A percentile compares a stretch with the other conserved stretches of the same genome.
phyloP scores from a whole-genome alignment of 2,329 filamentous ascomycete genomes.

The Paradendryphiella salina region DNA sequence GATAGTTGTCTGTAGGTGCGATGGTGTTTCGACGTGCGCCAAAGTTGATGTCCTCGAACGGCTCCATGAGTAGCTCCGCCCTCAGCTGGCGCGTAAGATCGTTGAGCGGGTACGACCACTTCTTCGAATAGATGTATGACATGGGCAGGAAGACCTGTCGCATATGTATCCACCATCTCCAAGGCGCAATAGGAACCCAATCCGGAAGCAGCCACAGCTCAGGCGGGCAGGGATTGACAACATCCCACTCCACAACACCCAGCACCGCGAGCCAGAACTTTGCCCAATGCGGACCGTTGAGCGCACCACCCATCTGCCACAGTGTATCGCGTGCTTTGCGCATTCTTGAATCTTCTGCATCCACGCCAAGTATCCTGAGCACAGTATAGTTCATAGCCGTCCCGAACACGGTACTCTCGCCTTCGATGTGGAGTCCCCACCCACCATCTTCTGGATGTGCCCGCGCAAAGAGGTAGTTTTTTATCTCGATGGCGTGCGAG shows the following conservation, averaged over 20 bases:
- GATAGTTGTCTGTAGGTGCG: slow-evolving; percentile 79
- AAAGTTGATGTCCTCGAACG: slow-evolving; percentile 79
- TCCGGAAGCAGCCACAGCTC: slow-evolving; percentile 93
- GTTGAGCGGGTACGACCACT: slow-evolving; percentile 76
- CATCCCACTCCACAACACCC: slow-evolving; percentile 83
- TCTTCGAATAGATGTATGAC: slow-evolving; percentile 84
- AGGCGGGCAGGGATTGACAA: slow-evolving; percentile 90
- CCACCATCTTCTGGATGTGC: slow-evolving; percentile 88
- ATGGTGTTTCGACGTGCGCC: slow-evolving; percentile 79
- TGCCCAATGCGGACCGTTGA: slow-evolving; percentile 88
- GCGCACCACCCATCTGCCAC: slow-evolving; percentile 82
- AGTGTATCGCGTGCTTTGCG: slow-evolving; percentile 79
- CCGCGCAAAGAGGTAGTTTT: slow-evolving; percentile 85
- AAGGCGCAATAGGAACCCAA: slow-evolving; percentile 86
- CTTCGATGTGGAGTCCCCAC: slow-evolving; percentile 96
- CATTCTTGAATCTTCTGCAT: slow-evolving; percentile 81
- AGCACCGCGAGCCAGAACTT: slow-evolving; percentile 93
- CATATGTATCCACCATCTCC: slow-evolving; percentile 98
- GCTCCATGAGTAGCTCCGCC: slow-evolving; percentile 79
- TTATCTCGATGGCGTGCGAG: slow-evolving; percentile 82
- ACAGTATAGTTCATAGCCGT: slow-evolving; percentile 85
- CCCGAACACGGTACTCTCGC: slow-evolving; percentile 87
- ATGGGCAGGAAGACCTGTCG: slow-evolving; percentile 95
- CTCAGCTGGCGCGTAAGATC: slow-evolving; percentile 72
- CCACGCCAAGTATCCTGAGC: slow-evolving; percentile 79